Conservation (phyloP, 2,329 filamentous ascomycete genomes). For the Monosporascus sp. region DNA sequence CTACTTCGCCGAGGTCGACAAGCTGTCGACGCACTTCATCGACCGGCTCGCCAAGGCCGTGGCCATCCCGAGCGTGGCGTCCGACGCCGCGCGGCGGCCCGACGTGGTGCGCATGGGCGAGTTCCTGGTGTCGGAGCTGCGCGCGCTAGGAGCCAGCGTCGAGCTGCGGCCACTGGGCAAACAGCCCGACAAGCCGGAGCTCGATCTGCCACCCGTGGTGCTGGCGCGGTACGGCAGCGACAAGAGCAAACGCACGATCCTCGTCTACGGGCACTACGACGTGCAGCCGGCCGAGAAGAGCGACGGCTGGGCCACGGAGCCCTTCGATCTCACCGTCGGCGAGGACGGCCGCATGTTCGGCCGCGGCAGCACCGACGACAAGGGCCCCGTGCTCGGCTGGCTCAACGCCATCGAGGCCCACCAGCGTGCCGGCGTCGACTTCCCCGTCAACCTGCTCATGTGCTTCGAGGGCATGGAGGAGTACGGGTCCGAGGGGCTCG, state of each 20-base stretch:
- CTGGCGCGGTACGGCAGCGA: slow-evolving; percentile 90
- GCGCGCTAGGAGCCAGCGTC: slow-evolving; percentile 76
- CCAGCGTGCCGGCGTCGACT: slow-evolving; percentile 87
- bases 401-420: slow-evolving; percentile 97
- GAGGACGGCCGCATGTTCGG: slow-evolving; percentile 94
- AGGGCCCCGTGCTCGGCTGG: slow-evolving; percentile 96
- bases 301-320: slow-evolving; percentile 94
- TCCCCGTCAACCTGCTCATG: slow-evolving; percentile 97
- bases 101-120: slow-evolving; percentile 97
- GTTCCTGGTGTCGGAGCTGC: slow-evolving; percentile 80
- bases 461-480: slow-evolving; percentile 99
- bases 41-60: slow-evolving; percentile 87
- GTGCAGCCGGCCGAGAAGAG: slow-evolving; percentile 91
- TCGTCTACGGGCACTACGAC: slow-evolving; percentile 98
- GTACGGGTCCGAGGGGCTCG: slow-evolving; percentile 92
- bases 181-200: slow-evolving; percentile 84
- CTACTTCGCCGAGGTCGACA: slow-evolving; percentile 90
- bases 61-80: slow-evolving; percentile 90
- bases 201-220: slow-evolving; percentile 88
- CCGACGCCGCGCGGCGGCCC: slow-evolving; percentile 78
- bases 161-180: slow-evolving; percentile 83
- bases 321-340: slow-evolving; percentile 82
- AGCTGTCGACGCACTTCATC: slow-evolving; percentile 74
- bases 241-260: slow-evolving; percentile 85
- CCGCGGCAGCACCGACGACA: slow-evolving; percentile 93